Base-by-base conservation (phyloP, 1,139 yeast species). In the Taiozyma onychis region DNA sequence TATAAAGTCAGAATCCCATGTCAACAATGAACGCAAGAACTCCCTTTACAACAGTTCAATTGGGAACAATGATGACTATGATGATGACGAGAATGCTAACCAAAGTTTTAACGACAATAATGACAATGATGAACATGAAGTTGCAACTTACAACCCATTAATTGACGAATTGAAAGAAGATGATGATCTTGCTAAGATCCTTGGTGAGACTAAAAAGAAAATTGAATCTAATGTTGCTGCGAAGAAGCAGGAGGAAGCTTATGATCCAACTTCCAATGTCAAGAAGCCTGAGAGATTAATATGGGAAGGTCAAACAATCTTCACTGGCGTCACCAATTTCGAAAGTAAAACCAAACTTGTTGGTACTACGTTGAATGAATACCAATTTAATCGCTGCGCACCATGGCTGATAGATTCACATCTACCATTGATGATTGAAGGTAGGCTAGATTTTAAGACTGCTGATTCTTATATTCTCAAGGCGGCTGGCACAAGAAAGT, bases 381-480 rank as follows among this genome's bases (percentile, higher is more conserved):
- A 43, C 45, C 43, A 58, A 54, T 49, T 53, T 35, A 27, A 46
- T 46, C 30, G 48, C 35, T 39, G 48, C 21, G 44, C 52, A 57
- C 59, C 64, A 57, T 60, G 59, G 54, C 55, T 71, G 55, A 50
- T 67, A 64, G 58, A 70, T 66, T 44, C 67, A 21, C 61, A 61
- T 16, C 55, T 62, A 11, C 67, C 70, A 3, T 70, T 84, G 51
- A 72, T 71, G 39, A 71, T 86, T 44, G 85, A 82, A 55, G 95
- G 95, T 2, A 72, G 88, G 49, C 70, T 87, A 46, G 83, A 79
- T 60, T 66, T 73, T 9, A 51, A 57, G 4, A 72, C 68, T 45
- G 93, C 90, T 1, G 81, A 78, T 49, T 69, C 70, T 8, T 88
- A 88, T 61, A 68, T 88, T 50, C 61, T 66, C 44, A 75, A 75